Percentiles rank a stretch among this genome's conserved stretches.
Conservation (phyloP, 805 yeast genomes). For the Candida corydali region DNA sequence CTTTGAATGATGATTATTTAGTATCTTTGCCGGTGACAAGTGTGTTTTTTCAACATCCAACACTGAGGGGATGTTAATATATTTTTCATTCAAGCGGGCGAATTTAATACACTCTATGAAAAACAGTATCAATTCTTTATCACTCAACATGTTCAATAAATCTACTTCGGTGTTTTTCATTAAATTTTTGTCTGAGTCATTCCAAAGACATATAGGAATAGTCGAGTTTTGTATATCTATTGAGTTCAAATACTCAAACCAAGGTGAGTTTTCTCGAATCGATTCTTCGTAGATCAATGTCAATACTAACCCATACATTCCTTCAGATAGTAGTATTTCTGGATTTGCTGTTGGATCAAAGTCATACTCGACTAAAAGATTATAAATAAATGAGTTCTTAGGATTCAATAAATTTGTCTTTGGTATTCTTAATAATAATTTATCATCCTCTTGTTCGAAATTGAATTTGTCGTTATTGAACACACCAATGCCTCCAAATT, state of each 20-base stretch:
- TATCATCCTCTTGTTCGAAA: conserved; percentile 10
- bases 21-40: conserved; percentile 14
- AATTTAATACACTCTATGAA: conserved; percentile 39
- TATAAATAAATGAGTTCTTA: conserved; percentile 58
- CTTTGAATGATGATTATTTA: conserved; percentile 13
- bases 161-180: conserved; percentile 62
- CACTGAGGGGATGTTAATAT: conserved; percentile 28
- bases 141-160: conserved; percentile 54
- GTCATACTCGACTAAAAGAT: conserved; percentile 55
- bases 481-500: conserved; percentile 65
- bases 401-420: conserved; percentile 56
- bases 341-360: conserved; percentile 8
- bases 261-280: conserved; percentile 65
- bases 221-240: conserved; percentile 36
- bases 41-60: conserved; percentile 15
- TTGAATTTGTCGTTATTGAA: conserved; percentile 44
- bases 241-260: conserved; percentile 63
- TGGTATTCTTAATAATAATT: conserved; percentile 51
- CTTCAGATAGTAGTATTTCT: conserved; percentile 38
- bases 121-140: conserved; percentile 36
- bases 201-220: conserved; percentile 68
- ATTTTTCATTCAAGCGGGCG: conserved; percentile 26
- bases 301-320: conserved; percentile 62
- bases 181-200: conserved; percentile 38
- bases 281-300: conserved; percentile 70